A percentile compares a stretch with the other conserved stretches of the same genome.
phyloP scores from a whole-genome alignment of 2,329 filamentous ascomycete species.

The Zasmidium citrigriseum region DNA sequence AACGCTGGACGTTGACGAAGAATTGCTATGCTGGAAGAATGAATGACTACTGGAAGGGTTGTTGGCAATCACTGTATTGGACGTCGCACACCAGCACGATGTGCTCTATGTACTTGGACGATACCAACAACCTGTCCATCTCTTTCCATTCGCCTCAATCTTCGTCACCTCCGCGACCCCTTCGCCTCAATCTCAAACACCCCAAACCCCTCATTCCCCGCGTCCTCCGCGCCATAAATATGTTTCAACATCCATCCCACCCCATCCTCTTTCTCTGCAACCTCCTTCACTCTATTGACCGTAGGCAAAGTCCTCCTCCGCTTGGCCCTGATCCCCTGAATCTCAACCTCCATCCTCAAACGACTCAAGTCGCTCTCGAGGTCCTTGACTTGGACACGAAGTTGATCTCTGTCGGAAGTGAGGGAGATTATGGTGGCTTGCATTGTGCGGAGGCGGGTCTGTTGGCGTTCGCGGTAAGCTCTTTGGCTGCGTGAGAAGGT shows the following conservation, averaged over 20 bases:
- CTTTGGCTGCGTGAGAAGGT: background rate
- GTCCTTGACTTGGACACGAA: background rate
- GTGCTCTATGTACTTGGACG: no score
- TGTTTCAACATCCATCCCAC: background rate
- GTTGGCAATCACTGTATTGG: background rate
- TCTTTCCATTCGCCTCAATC: no score
- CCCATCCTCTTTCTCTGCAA: background rate
- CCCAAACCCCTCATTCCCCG: background rate
- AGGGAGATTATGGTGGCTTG: background rate
- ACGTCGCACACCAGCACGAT: no score
- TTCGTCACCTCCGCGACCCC: no score
- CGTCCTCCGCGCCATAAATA: background rate
- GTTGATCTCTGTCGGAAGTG: background rate
- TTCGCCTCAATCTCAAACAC: background rate
- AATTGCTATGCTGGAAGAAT: background rate
- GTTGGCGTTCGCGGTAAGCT: background rate
- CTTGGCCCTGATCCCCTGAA: background rate
- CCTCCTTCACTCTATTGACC: no score
- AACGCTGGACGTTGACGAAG: background rate
- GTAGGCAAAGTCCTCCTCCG: background rate
- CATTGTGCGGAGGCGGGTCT: background rate
- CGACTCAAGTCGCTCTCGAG: background rate
- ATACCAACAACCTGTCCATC: no score
- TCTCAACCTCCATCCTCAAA: background rate
- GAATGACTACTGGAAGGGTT: background rate